phyloP scores from a whole-genome alignment of 1,284 basidiomycete species.

The Jaminaea rosea region DNA sequence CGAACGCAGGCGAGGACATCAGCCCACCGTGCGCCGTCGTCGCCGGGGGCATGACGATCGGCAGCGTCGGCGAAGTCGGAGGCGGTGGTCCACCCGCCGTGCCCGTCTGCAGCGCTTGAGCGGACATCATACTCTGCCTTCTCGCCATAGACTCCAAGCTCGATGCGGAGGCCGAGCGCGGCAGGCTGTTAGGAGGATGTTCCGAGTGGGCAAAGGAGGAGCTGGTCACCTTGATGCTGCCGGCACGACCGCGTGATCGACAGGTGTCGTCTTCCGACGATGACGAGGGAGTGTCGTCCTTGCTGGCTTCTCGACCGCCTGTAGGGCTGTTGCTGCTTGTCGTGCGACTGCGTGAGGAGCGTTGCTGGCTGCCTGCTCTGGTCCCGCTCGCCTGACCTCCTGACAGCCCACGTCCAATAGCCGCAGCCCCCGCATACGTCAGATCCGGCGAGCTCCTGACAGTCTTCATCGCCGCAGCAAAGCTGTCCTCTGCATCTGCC shows the following conservation, averaged over 20 bases:
- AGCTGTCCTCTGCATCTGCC: neutral
- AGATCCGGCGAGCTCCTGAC: slow-evolving; percentile 27
- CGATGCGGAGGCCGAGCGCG: neutral
- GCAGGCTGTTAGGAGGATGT: neutral
- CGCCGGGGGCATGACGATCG: too few species aligned
- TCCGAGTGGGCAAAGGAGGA: neutral
- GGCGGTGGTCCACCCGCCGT: too few species aligned
- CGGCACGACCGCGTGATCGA: slow-evolving; percentile 3
- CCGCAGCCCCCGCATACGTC: slow-evolving; percentile 7
- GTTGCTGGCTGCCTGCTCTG: too few species aligned
- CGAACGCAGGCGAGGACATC: too few species aligned
- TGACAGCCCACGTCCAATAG: neutral
- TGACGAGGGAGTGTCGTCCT: neutral
- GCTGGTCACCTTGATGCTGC: slow-evolving; percentile 7
- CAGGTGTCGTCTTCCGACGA: neutral
- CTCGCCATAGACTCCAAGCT: too few species aligned
- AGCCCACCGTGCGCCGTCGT: too few species aligned
- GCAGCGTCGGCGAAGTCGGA: too few species aligned
- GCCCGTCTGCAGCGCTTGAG: too few species aligned
- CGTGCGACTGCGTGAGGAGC: too few species aligned
- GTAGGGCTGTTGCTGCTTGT: too few species aligned
- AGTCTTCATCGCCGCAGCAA: slow-evolving; percentile 8
- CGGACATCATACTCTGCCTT: too few species aligned
- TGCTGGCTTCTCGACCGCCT: neutral
- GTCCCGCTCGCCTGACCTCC: neutral